Conservation (phyloP, 1,284 basidiomycete genomes). For the Irpex rosettiformis region DNA sequence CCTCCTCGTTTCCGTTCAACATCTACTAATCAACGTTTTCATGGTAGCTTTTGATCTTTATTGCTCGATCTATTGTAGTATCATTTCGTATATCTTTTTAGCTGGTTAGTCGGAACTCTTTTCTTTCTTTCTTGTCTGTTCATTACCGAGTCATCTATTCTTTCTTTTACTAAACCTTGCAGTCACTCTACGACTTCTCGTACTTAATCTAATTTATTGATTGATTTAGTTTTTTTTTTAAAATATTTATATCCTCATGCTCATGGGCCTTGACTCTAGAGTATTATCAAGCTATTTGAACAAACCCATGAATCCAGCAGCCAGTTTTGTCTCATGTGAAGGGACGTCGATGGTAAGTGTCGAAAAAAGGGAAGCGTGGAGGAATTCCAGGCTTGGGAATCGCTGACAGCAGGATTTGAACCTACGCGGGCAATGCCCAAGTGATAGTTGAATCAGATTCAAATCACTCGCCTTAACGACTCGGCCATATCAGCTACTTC, state of each 20-base stretch:
- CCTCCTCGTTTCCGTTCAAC: background rate
- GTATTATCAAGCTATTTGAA: too few relatives aligned
- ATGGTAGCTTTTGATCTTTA: too few relatives aligned
- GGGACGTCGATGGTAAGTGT: too few relatives aligned
- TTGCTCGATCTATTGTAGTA: background rate
- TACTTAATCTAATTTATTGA: background rate
- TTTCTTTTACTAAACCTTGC: background rate
- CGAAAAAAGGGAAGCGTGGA: background rate
- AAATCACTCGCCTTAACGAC: conserved; percentile 82
- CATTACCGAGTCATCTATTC: background rate
- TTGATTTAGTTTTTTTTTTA: background rate
- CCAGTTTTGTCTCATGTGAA: too few relatives aligned
- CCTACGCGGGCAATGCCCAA: conserved; percentile 74
- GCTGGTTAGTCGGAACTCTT: background rate
- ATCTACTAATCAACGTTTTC: too few relatives aligned
- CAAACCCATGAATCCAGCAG: too few relatives aligned
- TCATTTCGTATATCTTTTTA: background rate
- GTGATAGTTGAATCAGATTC: conserved; percentile 57
- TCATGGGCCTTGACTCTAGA: too few relatives aligned
- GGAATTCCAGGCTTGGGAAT: background rate
- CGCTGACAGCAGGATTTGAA: conserved; percentile 80
- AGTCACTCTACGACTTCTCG: background rate
- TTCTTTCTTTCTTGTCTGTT: too few relatives aligned
- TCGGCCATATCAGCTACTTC: conserved; percentile 68
- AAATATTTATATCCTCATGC: too few relatives aligned